Conservation (phyloP, 371 early-diverging fungal genomes). For the Haplosporangium sp. region DNA sequence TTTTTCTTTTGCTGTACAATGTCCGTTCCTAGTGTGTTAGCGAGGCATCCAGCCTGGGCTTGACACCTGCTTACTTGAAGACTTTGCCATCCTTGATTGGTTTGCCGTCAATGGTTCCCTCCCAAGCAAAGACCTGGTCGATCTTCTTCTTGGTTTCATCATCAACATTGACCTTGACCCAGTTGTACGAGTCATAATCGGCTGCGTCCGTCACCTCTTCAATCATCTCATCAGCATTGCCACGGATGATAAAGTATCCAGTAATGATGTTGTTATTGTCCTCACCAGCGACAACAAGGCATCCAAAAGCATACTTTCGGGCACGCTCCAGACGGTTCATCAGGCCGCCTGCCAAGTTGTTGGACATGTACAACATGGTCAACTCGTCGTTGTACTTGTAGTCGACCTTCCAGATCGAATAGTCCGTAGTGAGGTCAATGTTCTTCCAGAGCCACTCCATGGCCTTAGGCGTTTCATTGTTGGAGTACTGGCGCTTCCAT, state of each 20-base stretch:
- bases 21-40: background rate
- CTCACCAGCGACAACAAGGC: conserved; percentile 84
- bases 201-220: conserved; percentile 87
- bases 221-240: conserved; percentile 77
- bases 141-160: conserved; percentile 49
- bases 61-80: conserved; percentile 69
- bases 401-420: conserved; percentile 83
- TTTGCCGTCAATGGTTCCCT: conserved; percentile 61
- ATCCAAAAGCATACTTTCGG: conserved; percentile 94
- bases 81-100: conserved; percentile 77
- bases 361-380: conserved; percentile 82
- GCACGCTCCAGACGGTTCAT: conserved; percentile 91
- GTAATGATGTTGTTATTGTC: conserved; percentile 89
- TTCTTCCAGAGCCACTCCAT: conserved; percentile 93
- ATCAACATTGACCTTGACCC: conserved; percentile 70
- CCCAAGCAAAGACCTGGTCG: conserved; percentile 64
- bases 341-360: conserved; percentile 91
- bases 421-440: conserved; percentile 82
- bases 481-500: conserved; percentile 96
- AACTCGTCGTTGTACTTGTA: conserved; percentile 92
- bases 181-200: conserved; percentile 87
- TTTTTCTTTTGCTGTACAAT: background rate
- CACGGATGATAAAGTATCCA: conserved; percentile 94
- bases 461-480: conserved; percentile 90
- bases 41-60: background rate